Conservation (phyloP, 495 filamentous ascomycete genomes). For the Thermothielavioides terrestris region DNA sequence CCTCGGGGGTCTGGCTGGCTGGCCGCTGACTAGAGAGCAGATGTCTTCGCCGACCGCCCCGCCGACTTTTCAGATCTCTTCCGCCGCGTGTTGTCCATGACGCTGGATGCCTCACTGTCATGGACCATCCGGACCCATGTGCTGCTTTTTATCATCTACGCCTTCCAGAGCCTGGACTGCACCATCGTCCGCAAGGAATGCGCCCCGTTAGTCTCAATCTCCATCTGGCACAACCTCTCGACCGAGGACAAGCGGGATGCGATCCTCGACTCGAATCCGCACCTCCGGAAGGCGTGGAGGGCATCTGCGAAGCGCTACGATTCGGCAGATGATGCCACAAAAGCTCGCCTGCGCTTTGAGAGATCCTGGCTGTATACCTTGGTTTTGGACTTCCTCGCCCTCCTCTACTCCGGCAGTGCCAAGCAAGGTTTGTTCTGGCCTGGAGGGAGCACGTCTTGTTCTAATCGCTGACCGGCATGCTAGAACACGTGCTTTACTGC, state of each 20-base stretch:
- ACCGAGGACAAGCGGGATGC: conserved; percentile 57
- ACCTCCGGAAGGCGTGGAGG: conserved; percentile 83
- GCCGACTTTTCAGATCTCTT: conserved; percentile 86
- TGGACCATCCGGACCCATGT: conserved; percentile 66
- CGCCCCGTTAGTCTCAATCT: conserved; percentile 87
- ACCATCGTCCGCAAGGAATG: conserved; percentile 87
- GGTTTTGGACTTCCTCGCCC: conserved; percentile 70
- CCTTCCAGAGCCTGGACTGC: conserved; percentile 92
- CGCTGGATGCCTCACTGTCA: conserved; percentile 66
- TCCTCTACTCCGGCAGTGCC: conserved; percentile 52
- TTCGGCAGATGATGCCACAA: conserved; percentile 67
- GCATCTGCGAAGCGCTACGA: conserved; percentile 81
- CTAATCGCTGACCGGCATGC: conserved; percentile 14
- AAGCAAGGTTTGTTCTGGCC: conserved; percentile 22
- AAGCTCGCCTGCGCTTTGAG: conserved; percentile 80
- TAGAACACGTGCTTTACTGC: conserved; percentile 72
- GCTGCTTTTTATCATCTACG: conserved; percentile 76
- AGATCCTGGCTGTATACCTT: conserved; percentile 88
- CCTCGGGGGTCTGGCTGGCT: neutral
- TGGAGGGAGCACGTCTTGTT: neutral
- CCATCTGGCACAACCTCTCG: conserved; percentile 88
- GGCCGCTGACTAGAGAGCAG: no score
- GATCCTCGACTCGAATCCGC: conserved; percentile 57
- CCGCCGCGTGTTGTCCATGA: conserved; percentile 82
- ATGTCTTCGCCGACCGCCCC: conserved; percentile 67